Base-by-base conservation (phyloP, 2,329 filamentous ascomycete species). In the Alternaria postmessia region DNA sequence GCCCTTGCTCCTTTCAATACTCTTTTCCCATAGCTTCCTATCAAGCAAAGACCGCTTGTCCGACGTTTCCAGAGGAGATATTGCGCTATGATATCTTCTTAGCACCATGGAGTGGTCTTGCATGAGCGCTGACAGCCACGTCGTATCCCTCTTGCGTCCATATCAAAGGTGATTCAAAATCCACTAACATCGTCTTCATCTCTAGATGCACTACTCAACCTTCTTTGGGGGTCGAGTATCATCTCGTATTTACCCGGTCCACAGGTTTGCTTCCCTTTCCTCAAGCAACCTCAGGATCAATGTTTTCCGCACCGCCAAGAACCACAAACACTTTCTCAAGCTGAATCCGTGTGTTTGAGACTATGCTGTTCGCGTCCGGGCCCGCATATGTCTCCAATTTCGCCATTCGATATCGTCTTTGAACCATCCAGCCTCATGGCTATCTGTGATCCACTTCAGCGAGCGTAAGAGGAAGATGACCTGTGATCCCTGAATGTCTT, bases 21-120 rank as follows among this genome's bases (percentile, higher is more conserved):
- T 22, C 9, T 3, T 22, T 42, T 7, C 18, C 0, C 1, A 12
- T 20, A 9, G 3, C 38, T 5, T 20, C 18, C 1, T 1, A 3
- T 8, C 4, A 11, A 20, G 2, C 14, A 39, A 1, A 11, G 0
- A 39, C 18, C n/a, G 4, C 38, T 20, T 3, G 7, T 20, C n/a
- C 7, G 2, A 20, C 8, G 1, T 5, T 9, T 39, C n/a, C 18
- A 8, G 11, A 20, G 8, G 38, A 9, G 3, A 12, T 12, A 5
- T 9, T 0, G n/a, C 38, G 3, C 4, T 20, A 6, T 2, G 4
- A 12, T 41, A 0, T 1, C 18, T 18, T 41, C 6, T 20, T 20
- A 41, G n/a, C 38, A 0, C 38, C 38, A 41, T 41, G 38, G 1
- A 11, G 38, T 41, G 8, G 2, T 41, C 38, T 41, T 41, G 38